phyloP scores from a whole-genome alignment of 2,329 filamentous ascomycete species.

The Lecanicillium sp. region DNA sequence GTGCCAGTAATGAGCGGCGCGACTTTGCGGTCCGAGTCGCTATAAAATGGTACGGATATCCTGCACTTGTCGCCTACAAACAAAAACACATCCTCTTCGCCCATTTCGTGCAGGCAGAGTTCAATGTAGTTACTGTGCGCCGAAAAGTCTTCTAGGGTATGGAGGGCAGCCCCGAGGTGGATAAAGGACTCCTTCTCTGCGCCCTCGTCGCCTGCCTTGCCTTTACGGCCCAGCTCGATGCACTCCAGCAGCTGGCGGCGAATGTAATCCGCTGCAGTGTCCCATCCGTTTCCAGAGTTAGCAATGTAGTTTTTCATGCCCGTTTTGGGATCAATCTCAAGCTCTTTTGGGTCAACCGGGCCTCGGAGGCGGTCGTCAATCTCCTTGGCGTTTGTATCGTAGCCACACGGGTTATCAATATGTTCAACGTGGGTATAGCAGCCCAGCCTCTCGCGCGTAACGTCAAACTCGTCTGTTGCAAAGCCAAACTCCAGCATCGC shows the following conservation, averaged over 20 bases:
- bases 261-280: constrained; percentile 76
- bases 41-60: constrained; percentile 41
- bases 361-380: constrained; percentile 71
- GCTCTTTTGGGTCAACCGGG: constrained; percentile 64
- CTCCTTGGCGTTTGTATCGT: constrained; percentile 66
- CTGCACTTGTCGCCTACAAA: constrained; percentile 19
- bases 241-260: constrained; percentile 60
- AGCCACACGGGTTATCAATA: constrained; percentile 68
- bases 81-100: constrained; percentile 58
- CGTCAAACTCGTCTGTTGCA: constrained; percentile 72
- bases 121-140: constrained; percentile 75
- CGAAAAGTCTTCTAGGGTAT: constrained; percentile 58
- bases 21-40: constrained; percentile 43
- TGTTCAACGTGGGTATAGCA: constrained; percentile 68
- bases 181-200: constrained; percentile 60
- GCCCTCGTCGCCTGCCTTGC: constrained; percentile 51
- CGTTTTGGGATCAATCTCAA: constrained; percentile 60
- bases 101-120: constrained; percentile 62
- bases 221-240: constrained; percentile 62
- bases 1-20: constrained; percentile 61
- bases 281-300: constrained; percentile 66
- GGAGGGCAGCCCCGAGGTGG: constrained; percentile 62
- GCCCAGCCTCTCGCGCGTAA: constrained; percentile 67
- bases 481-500: constrained; percentile 42
- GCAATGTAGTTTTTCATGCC: constrained; percentile 98